Conservation (phyloP, 2,329 filamentous ascomycete genomes). For the Drechslera avenae region DNA sequence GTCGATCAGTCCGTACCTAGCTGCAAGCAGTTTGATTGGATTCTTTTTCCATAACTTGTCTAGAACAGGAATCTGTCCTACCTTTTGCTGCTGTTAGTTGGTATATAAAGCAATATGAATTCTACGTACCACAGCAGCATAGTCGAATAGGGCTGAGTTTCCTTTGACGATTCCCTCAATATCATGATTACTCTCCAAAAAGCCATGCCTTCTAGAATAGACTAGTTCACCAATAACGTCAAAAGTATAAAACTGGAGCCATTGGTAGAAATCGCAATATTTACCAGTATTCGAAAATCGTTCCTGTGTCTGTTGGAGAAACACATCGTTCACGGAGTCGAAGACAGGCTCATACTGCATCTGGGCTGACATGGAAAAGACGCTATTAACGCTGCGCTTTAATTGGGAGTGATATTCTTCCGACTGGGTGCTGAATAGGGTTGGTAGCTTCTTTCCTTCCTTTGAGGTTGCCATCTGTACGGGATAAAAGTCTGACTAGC, state of each 20-base stretch:
- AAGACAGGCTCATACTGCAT: conserved; percentile 19
- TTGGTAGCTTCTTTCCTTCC: conserved; percentile 16
- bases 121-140: conserved; percentile 2
- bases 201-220: conserved; percentile 3
- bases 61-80: conserved; percentile 4
- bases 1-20: not conserved
- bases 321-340: conserved; percentile 14
- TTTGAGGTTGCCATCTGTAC: conserved; percentile 24
- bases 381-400: conserved; percentile 43
- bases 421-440: conserved; percentile 46
- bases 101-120: not conserved
- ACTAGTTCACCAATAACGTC: conserved; percentile 9
- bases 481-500: conserved; percentile 47
- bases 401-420: conserved; percentile 43
- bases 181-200: conserved; percentile 5
- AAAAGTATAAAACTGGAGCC: conserved; percentile 10
- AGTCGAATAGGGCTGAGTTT: not conserved
- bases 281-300: too few species aligned
- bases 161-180: conserved; percentile 2
- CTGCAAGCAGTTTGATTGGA: conserved; percentile 4
- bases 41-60: conserved; percentile 10
- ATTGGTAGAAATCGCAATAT: not conserved
- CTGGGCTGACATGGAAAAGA: conserved; percentile 49
- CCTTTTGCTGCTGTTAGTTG: conserved; percentile 1
- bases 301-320: conserved; percentile 1